Conservation (phyloP, 2,329 filamentous ascomycete species). For the Aurifilum marmelostoma region DNA sequence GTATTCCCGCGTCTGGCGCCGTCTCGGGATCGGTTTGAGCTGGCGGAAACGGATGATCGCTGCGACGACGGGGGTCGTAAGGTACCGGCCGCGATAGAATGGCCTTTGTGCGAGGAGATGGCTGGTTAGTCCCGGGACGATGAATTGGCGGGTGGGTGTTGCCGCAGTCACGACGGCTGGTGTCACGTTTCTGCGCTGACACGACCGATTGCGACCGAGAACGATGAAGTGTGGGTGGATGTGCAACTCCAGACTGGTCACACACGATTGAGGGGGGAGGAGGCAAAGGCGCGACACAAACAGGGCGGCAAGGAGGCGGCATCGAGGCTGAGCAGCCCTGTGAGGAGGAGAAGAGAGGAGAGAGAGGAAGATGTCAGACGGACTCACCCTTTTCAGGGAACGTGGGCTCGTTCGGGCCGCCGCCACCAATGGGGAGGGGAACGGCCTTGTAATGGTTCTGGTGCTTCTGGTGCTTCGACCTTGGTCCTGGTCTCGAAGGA, state of each 20-base stretch:
- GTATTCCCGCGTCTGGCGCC: conserved; percentile 40
- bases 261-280: neutral
- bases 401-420: conserved; percentile 32
- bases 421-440: conserved; percentile 15
- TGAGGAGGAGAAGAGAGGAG: conserved; percentile 4
- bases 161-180: neutral
- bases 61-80: conserved; percentile 43
- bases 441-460: conserved; percentile 11
- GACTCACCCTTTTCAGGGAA: conserved; percentile 43
- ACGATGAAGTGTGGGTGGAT: neutral
- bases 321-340: neutral
- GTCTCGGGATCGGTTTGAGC: conserved; percentile 42
- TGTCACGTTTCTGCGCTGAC: conserved; percentile 6
- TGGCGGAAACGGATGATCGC: conserved; percentile 43
- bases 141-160: conserved; percentile 4
- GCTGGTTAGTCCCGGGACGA: conserved; percentile 33
- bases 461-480: conserved; percentile 21
- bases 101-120: conserved; percentile 37
- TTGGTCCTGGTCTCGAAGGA: conserved; percentile 25
- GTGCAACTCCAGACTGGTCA: conserved; percentile 1
- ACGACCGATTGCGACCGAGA: conserved; percentile 1
- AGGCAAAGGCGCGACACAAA: neutral
- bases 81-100: conserved; percentile 43
- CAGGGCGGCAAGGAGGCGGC: neutral
- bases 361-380: conserved; percentile 15